Conservation (phyloP, 257 asterid genomes). For the Nicotiana undulata region DNA sequence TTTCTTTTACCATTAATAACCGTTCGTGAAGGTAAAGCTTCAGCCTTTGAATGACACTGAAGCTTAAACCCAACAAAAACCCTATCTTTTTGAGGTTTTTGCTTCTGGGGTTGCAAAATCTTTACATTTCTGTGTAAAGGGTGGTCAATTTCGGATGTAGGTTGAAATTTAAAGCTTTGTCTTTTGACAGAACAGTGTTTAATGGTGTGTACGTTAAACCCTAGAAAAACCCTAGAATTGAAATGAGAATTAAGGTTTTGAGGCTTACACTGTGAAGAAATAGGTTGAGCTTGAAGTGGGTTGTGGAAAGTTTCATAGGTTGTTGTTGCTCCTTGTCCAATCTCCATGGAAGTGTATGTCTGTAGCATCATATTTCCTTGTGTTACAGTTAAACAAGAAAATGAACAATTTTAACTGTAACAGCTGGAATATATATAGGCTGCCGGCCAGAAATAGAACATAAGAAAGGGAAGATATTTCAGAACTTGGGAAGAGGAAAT, state of each 20-base stretch:
- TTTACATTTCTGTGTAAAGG: conserved; percentile 13
- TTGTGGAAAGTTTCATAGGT: background rate
- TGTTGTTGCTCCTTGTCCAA: conserved; percentile 6
- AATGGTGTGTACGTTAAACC: conserved; percentile 22
- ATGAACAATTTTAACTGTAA: background rate
- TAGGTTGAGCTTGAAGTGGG: conserved; percentile 5
- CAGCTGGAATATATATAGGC: background rate
- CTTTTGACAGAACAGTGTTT: background rate
- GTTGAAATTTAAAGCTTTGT: background rate
- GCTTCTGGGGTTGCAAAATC: conserved; percentile 25
- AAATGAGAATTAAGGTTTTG: conserved; percentile 29
- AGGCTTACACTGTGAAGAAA: conserved; percentile 43
- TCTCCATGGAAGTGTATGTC: conserved; percentile 18
- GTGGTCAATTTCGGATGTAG: background rate
- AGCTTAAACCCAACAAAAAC: conserved; percentile 48
- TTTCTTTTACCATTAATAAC: conserved; percentile 35
- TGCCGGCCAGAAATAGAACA: background rate
- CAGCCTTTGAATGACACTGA: conserved; percentile 35
- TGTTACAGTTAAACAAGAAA: background rate
- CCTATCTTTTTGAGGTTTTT: conserved; percentile 16
- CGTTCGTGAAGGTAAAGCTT: conserved; percentile 30
- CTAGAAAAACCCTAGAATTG: conserved; percentile 31
- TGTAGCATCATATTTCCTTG: conserved; percentile 16
- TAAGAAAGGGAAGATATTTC: background rate
- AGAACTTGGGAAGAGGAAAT: background rate